Evolutionary conservation across 2,329 filamentous ascomycete species (phyloP).

Genomic region (Fusarium multiceps): DNA sequence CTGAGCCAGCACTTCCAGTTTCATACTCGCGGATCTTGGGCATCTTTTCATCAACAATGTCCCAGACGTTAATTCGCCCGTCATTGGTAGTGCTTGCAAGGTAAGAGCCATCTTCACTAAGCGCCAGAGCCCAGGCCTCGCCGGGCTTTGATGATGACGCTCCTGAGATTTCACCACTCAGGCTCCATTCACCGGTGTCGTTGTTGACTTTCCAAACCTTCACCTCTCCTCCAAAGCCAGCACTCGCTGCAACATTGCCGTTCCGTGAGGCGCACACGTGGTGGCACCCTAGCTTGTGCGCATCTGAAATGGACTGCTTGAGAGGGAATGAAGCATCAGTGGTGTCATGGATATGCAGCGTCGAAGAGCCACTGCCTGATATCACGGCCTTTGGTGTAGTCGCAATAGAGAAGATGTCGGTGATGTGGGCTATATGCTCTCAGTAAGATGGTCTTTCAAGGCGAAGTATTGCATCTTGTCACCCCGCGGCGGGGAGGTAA

Average conservation of each 20-base stretch:
- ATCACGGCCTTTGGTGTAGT: slow-evolving; percentile 79
- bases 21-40: slow-evolving; percentile 84
- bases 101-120: slow-evolving; percentile 85
- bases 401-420: slow-evolving; percentile 86
- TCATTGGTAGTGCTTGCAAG: slow-evolving; percentile 90
- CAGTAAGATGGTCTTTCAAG: slow-evolving; percentile 28
- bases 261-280: slow-evolving; percentile 79
- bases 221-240: slow-evolving; percentile 89
- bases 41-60: slow-evolving; percentile 66
- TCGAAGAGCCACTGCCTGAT: slow-evolving; percentile 86
- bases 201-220: slow-evolving; percentile 80
- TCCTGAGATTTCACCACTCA: slow-evolving; percentile 55
- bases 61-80: slow-evolving; percentile 91
- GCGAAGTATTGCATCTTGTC: slow-evolving; percentile 21
- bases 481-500: slow-evolving; percentile 48
- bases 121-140: slow-evolving; percentile 86
- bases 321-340: slow-evolving; percentile 77
- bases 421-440: slow-evolving; percentile 73
- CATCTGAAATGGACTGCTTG: slow-evolving; percentile 80
- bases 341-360: slow-evolving; percentile 83
- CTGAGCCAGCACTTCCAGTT: slow-evolving; percentile 75
- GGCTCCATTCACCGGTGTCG: slow-evolving; percentile 65
- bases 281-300: slow-evolving; percentile 90
- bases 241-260: slow-evolving; percentile 80
- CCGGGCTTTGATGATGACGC: slow-evolving; percentile 68